Conservation (phyloP, 2,329 filamentous ascomycete species). For the Elsinoe necatrix region DNA sequence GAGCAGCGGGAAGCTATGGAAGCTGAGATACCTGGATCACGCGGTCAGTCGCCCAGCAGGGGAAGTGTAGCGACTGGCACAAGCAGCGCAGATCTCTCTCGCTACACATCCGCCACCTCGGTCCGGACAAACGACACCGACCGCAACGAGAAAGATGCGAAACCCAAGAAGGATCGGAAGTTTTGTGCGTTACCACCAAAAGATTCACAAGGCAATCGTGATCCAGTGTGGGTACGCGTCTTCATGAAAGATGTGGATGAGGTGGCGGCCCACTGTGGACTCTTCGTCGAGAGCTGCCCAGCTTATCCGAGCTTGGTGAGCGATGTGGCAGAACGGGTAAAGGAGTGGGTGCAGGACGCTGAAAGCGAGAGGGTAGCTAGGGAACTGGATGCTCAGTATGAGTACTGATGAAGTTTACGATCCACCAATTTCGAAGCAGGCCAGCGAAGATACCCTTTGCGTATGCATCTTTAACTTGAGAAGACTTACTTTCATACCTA, state of each 20-base stretch:
- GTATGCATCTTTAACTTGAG: neutral
- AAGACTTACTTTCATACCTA: neutral
- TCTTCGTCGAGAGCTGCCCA: conserved; percentile 59
- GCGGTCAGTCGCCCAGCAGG: neutral
- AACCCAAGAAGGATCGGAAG: conserved; percentile 53
- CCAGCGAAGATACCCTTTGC: conserved; percentile 7
- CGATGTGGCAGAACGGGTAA: conserved; percentile 30
- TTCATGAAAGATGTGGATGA: conserved; percentile 79
- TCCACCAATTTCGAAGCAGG: neutral
- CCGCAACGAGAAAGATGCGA: conserved; percentile 19
- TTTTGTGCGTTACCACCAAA: conserved; percentile 68
- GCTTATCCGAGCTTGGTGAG: conserved; percentile 40
- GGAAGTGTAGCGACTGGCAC: neutral
- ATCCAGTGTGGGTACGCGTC: conserved; percentile 68
- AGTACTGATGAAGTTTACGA: conserved; percentile 3
- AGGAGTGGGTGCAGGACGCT: conserved; percentile 28
- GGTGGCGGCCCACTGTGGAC: conserved; percentile 72
- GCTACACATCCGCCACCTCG: conserved; percentile 3
- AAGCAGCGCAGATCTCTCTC: neutral
- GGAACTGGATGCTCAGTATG: conserved; percentile 10
- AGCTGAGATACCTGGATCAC: neutral
- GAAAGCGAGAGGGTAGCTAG: conserved; percentile 19
- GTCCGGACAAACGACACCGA: conserved; percentile 15
- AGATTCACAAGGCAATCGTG: conserved; percentile 48
- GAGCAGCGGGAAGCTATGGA: neutral